Evolutionary conservation across 495 filamentous ascomycete species (phyloP).

Genomic region (Talaromyces trachyspermus): DNA sequence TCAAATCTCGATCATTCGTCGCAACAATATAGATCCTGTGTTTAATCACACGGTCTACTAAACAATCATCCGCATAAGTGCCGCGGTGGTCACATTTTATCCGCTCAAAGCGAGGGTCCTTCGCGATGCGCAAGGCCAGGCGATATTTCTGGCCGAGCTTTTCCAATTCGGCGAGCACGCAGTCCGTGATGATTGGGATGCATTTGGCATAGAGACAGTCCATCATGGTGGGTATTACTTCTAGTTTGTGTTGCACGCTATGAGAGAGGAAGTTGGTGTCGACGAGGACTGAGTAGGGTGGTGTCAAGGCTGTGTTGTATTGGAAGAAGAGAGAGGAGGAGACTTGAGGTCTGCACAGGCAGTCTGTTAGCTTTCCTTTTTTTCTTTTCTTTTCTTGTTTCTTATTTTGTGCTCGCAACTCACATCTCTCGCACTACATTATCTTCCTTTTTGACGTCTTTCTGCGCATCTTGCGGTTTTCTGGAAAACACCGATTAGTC

Average conservation of each 20-base stretch:
- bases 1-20: slow-evolving; percentile 74
- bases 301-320: slow-evolving; percentile 83
- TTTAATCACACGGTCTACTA: slow-evolving; percentile 77
- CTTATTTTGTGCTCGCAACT: background rate
- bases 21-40: slow-evolving; percentile 81
- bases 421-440: slow-evolving; percentile 12
- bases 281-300: slow-evolving; percentile 77
- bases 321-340: slow-evolving; percentile 90
- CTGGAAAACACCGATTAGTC: slow-evolving; percentile 1
- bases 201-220: slow-evolving; percentile 56
- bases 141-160: slow-evolving; percentile 87
- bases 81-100: slow-evolving; percentile 83
- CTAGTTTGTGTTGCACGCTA: slow-evolving; percentile 83
- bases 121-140: slow-evolving; percentile 82
- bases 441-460: slow-evolving; percentile 6
- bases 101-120: slow-evolving; percentile 82
- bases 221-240: slow-evolving; percentile 81
- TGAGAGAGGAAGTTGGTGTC: slow-evolving; percentile 95
- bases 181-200: slow-evolving; percentile 44
- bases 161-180: slow-evolving; percentile 67
- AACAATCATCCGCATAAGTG: slow-evolving; percentile 90
- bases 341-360: slow-evolving; percentile 49
- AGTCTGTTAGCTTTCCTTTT: slow-evolving; percentile 30
- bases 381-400: background rate
- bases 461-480: slow-evolving; percentile 5